Evolutionary conservation across 1,284 basidiomycete species (phyloP).

Genomic region (Rhizoctonia solani): DNA sequence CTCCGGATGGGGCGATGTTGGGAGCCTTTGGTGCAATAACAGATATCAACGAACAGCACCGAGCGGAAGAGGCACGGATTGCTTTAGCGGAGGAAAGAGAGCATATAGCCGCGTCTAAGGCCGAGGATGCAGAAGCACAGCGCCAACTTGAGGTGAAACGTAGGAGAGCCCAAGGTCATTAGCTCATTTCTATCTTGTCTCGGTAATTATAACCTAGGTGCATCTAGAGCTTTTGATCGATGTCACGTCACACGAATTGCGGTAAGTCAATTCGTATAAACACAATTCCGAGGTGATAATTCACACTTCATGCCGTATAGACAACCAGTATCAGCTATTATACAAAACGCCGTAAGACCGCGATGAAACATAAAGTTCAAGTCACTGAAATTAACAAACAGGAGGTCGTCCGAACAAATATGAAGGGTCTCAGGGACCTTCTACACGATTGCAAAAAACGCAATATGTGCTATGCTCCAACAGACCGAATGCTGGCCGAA

Average conservation of each 20-base stretch:
- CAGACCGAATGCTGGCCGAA: constrained; percentile 43
- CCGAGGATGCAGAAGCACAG: constrained; percentile 38
- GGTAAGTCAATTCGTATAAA: background rate
- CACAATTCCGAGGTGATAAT: too few relatives aligned
- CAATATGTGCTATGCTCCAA: background rate
- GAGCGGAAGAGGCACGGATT: constrained; percentile 41
- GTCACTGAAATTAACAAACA: background rate
- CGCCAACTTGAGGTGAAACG: constrained; percentile 41
- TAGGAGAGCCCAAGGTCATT: constrained; percentile 41
- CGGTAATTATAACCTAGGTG: background rate
- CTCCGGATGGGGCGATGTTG: background rate
- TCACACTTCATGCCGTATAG: too few relatives aligned
- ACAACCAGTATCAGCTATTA: constrained; percentile 43
- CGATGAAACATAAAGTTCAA: too few relatives aligned
- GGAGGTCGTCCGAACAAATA: constrained; percentile 38
- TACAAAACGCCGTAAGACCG: constrained; percentile 18
- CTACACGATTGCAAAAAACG: background rate
- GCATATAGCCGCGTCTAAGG: constrained; percentile 40
- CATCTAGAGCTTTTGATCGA: constrained; percentile 42
- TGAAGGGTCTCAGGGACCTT: constrained; percentile 37
- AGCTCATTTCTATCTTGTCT: background rate
- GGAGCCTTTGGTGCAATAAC: constrained; percentile 17
- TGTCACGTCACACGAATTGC: constrained; percentile 43
- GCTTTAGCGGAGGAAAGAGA: constrained; percentile 42
- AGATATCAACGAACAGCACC: constrained; percentile 43